Base-by-base conservation (phyloP, 768 basidiomycete genomes). In the Suillus tomentosus region DNA sequence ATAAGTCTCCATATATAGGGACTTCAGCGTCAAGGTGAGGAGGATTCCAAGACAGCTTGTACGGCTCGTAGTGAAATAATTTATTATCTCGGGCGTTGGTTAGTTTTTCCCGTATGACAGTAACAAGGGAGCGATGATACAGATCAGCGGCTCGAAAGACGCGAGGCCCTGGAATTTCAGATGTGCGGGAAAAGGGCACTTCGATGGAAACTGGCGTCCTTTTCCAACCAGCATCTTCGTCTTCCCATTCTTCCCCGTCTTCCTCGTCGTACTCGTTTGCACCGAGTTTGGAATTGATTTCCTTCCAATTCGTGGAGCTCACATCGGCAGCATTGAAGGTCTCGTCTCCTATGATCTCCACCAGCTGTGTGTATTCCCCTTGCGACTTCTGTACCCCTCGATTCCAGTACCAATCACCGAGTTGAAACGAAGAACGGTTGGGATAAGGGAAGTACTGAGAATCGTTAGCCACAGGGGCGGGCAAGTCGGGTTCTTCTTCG, bases 51-150 rank as follows among this genome's bases (percentile, higher is more conserved):
- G 3, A 42, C 19, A 69, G 42, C 40, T 68, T 61, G 53, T 63
- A 70, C 0, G 65, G 69, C 39, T 70, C 51, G 31, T 62, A 65
- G 58, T 68, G 67, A 53, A 72, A 72, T 24, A 39, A 51, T 5
- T 43, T 9, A 6, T 47, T 39, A 36, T 60, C n/a, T 15, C 7
- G 15, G 2, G 56, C 43, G 62, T 68, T 68, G 7, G 61, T 5
- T 34, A 71, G n/a, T 54, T 69, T 71, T 51, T 70, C 70, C 27
- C 58, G 17, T 22, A 72, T 51, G 22, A 71, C 51, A 3, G 63
- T 61, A 14, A 71, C 48, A 17, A 71, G 56, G 13, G 62, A 68
- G 13, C 64, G 62, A 54, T 67, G 40, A 5, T 40, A 40, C 13
- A 40, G 40, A 40, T 40, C 5, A 40, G 40, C 14, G 5, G 40